Evolutionary conservation across 371 early-diverging fungal species (phyloP), one percentile per base, ranked within the genome.

Genomic region (Zychaea mexicana): DNA sequence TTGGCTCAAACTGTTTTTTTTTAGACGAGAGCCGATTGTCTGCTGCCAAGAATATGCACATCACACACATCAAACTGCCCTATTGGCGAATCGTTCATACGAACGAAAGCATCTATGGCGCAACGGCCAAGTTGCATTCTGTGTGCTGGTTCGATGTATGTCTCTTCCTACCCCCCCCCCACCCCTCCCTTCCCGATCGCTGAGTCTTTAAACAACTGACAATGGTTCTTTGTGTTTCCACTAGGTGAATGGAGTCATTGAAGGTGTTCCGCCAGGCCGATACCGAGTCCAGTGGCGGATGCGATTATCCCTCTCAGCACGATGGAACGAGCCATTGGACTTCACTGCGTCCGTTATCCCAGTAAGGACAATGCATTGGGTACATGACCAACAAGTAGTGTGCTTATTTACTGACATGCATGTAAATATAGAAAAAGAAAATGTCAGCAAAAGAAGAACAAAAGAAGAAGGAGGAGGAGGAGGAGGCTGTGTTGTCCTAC

Each of bases 91-190:
- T 71, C 52, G 31, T 69, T 3, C 62, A 61, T 15, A 71, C 68
- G n/a, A 36, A 21, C 2, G 57, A 58, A 7, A 79, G 79, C 31
- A 26, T n/a, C 12, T 76, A 71, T 56, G 76, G 79, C 21, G 61
- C 52, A 10, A 46, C 70, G 9, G 77, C 74, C 2, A 64, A 72
- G 24, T 47, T 79, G 21, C 42, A 65, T 21, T 74, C 76, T 19
- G 73, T 79, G 17, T 74, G 74, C 59, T 70, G 71, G 71, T 65
- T 79, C 62, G 73, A 74, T 67, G 74, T 76, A 68, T 28, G 57
- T 38, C 7, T 32, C 26, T 19, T 19, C 4, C 7, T 42, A 6
- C 24, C 3, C n/a, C 39, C 15, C n/a, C 39, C n/a, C 3, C n/a
- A 8, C n/a, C 3, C 15, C 15, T 7, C 10, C n/a, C 15, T n/a